Conservation (phyloP, 345 rosid species). For the Citrus maxima region DNA sequence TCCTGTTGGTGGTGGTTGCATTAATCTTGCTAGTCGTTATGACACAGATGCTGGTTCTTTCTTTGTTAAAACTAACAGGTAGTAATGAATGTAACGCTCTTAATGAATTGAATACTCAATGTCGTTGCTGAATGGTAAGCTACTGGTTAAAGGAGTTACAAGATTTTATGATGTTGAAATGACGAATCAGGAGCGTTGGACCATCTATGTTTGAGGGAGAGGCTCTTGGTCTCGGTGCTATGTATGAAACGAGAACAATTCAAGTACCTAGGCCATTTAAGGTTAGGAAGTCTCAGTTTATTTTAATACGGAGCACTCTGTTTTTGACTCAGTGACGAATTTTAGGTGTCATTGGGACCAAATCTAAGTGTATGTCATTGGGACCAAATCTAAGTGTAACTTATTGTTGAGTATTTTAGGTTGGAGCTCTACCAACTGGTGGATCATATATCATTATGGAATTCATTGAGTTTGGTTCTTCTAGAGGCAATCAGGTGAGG, state of each 20-base stretch:
- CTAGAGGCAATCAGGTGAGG: slow-evolving; percentile 80
- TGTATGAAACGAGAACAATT: slow-evolving; percentile 74
- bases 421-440: slow-evolving; percentile 68
- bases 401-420: slow-evolving; percentile 35
- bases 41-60: slow-evolving; percentile 81
- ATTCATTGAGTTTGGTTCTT: slow-evolving; percentile 71
- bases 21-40: slow-evolving; percentile 70
- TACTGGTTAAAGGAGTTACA: slow-evolving; percentile 2
- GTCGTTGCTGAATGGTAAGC: background rate
- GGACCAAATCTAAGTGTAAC: background rate
- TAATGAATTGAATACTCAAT: background rate
- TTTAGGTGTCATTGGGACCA: background rate
- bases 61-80: slow-evolving; percentile 92
- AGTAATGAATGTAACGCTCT: slow-evolving; percentile 21
- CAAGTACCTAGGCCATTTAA: slow-evolving; percentile 82
- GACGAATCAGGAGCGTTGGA: slow-evolving; percentile 62
- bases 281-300: slow-evolving; percentile 35
- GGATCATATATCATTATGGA: slow-evolving; percentile 96
- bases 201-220: slow-evolving; percentile 90
- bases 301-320: background rate
- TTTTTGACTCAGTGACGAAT: background rate
- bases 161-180: slow-evolving; percentile 8
- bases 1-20: slow-evolving; percentile 93
- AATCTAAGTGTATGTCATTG: background rate
- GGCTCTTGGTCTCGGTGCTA: slow-evolving; percentile 86